These are phyloP conservation scores for Cryptococcus sp. DNA, from an alignment of 1,284 basidiomycete genomes.

Conservation along the genomic window DNA sequence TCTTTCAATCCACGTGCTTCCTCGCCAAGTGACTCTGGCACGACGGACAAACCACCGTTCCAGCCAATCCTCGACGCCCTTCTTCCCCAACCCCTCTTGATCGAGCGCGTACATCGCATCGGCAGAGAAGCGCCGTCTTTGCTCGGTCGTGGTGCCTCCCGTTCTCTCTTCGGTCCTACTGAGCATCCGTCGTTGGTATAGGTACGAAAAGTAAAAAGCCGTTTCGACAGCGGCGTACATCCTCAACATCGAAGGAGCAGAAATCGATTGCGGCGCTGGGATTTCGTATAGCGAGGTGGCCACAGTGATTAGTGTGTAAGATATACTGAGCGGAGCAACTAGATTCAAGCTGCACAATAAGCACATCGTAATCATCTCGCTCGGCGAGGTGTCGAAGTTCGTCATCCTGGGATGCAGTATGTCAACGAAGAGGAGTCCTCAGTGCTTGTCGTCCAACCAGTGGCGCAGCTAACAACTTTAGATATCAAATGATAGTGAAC, in stretches of 20 bases:
- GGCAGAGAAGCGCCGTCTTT: constrained; percentile 2
- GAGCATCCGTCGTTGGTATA: background rate
- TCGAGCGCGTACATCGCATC: constrained; percentile 6
- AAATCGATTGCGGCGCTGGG: background rate
- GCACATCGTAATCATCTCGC: too few relatives aligned
- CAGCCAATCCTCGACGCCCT: constrained; percentile 10
- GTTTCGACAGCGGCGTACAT: constrained; percentile 1
- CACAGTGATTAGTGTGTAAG: background rate
- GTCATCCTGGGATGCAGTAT: too few relatives aligned
- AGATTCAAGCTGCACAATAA: too few relatives aligned
- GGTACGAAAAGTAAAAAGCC: background rate
- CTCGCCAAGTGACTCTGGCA: background rate
- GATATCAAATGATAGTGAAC: too few relatives aligned
- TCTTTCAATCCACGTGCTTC: background rate
- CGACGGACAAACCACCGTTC: constrained; percentile 11
- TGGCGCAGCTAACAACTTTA: too few relatives aligned
- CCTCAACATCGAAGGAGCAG: background rate
- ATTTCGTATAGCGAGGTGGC: background rate
- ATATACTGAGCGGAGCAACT: too few relatives aligned
- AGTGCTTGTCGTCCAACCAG: too few relatives aligned
- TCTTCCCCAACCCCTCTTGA: constrained; percentile 2
- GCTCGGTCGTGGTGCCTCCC: constrained; percentile 3
- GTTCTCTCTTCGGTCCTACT: too few relatives aligned
- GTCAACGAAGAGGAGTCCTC: too few relatives aligned
- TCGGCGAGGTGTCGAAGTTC: too few relatives aligned